A percentile compares a stretch with the other conserved stretches of the same genome.
phyloP scores from a whole-genome alignment of 2,329 filamentous ascomycete species.

The Rutstroemia sp. region DNA sequence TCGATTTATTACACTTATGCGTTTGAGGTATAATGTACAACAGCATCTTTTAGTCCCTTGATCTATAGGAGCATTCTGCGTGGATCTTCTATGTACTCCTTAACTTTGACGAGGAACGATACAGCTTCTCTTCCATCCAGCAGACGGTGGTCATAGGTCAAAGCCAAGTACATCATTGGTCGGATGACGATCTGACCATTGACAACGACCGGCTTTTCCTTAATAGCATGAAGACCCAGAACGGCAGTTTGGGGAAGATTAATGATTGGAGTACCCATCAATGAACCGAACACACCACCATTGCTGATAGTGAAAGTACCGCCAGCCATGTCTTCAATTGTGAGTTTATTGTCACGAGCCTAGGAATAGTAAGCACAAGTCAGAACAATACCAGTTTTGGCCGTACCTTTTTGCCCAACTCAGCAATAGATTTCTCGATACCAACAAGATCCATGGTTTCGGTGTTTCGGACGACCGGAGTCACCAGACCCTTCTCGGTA shows the following conservation, averaged over 20 bases:
- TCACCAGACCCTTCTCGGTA: conserved; percentile 95
- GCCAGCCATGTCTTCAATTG: conserved; percentile 98
- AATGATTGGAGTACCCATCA: conserved; percentile 98
- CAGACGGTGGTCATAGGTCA: conserved; percentile 96
- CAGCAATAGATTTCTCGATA: conserved; percentile 87
- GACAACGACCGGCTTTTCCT: conserved; percentile 81
- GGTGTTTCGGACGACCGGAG: conserved; percentile 89
- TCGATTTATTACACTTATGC: conserved; percentile 6
- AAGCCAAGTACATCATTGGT: conserved; percentile 99
- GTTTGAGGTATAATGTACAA: conserved; percentile 5
- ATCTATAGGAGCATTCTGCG: conserved; percentile 70
- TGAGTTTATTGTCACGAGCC: conserved; percentile 93
- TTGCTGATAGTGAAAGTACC: conserved; percentile 98
- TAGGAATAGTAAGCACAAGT: conserved; percentile 30
- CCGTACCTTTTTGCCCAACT: conserved; percentile 86
- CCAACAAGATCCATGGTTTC: conserved; percentile 81
- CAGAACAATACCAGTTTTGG: background rate
- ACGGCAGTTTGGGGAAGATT: conserved; percentile 92
- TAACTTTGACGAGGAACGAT: conserved; percentile 93
- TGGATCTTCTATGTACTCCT: conserved; percentile 96
- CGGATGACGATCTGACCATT: conserved; percentile 93
- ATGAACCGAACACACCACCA: conserved; percentile 90
- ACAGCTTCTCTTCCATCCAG: conserved; percentile 93
- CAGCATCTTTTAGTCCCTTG: background rate
- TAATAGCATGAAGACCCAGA: conserved; percentile 90